Evolutionary conservation across 257 asterid species (phyloP).

Genomic region (Craterostigma plantagineum): DNA sequence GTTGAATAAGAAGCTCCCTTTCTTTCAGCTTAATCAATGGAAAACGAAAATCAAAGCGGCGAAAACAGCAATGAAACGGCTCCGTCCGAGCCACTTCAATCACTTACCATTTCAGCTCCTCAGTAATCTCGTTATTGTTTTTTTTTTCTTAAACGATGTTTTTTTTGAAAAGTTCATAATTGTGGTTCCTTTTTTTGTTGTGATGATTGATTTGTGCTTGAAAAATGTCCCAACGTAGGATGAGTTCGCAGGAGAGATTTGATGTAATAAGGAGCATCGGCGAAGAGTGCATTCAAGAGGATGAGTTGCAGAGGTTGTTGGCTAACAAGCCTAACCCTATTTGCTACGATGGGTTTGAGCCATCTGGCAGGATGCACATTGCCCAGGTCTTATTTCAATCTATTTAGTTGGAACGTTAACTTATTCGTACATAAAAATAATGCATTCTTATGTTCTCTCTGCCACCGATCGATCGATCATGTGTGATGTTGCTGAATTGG

Average conservation of each 20-base stretch:
- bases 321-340: constrained; percentile 47
- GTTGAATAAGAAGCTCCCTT: background rate
- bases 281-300: constrained; percentile 87
- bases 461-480: no score
- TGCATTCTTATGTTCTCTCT: background rate
- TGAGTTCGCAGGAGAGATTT: constrained; percentile 48
- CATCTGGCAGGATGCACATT: constrained; percentile 94
- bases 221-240: constrained; percentile 13
- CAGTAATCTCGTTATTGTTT: background rate
- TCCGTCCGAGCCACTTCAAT: constrained; percentile 1
- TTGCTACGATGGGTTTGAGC: constrained; percentile 88
- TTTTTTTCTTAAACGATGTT: background rate
- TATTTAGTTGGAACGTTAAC: background rate
- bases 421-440: background rate
- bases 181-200: background rate
- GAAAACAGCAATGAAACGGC: background rate
- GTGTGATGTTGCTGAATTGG: background rate
- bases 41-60: background rate
- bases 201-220: constrained; percentile 2
- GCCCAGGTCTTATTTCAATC: constrained; percentile 43
- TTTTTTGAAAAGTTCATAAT: background rate
- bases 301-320: constrained; percentile 51
- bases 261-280: constrained; percentile 58
- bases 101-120: constrained; percentile 2
- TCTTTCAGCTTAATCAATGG: background rate